Evolutionary conservation across 1,139 yeast genomes (phyloP).

Genomic region (Yamadazyma mexicana): DNA sequence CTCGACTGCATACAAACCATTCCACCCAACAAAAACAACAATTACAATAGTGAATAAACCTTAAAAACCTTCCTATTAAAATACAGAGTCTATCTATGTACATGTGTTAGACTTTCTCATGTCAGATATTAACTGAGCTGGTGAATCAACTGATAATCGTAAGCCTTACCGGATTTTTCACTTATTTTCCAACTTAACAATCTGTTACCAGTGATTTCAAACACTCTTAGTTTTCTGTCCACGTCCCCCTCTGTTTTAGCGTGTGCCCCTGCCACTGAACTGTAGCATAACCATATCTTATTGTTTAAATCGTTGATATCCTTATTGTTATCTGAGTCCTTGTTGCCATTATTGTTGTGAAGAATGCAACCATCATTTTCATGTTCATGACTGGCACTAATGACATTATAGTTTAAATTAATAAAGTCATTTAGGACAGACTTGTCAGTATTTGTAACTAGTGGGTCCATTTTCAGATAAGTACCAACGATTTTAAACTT

Average conservation of each 20-base stretch:
- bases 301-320: conserved; percentile 1
- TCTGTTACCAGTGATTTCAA: conserved; percentile 25
- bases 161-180: conserved; percentile 25
- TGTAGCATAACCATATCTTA: conserved; percentile 42
- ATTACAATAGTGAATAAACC: background rate
- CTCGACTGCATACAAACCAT: too few species aligned
- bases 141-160: conserved; percentile 37
- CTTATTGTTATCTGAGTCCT: conserved; percentile 1
- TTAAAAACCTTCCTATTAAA: background rate
- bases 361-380: conserved; percentile 54
- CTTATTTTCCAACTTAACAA: conserved; percentile 43
- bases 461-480: conserved; percentile 46
- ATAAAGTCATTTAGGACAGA: conserved; percentile 38
- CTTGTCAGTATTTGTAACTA: conserved; percentile 33
- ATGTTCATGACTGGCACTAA: conserved; percentile 57
- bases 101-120: too few species aligned
- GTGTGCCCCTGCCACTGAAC: conserved; percentile 40
- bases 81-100: background rate
- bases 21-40: too few species aligned
- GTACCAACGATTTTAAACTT: conserved; percentile 49
- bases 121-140: too few species aligned
- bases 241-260: conserved; percentile 26
- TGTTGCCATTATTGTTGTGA: conserved; percentile 16
- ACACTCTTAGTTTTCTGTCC: conserved; percentile 38
- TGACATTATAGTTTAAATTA: conserved; percentile 40